These are phyloP conservation scores for Gracilaria vermiculophylla DNA, from an alignment of 23 red algal species.

Conservation along the genomic window DNA sequence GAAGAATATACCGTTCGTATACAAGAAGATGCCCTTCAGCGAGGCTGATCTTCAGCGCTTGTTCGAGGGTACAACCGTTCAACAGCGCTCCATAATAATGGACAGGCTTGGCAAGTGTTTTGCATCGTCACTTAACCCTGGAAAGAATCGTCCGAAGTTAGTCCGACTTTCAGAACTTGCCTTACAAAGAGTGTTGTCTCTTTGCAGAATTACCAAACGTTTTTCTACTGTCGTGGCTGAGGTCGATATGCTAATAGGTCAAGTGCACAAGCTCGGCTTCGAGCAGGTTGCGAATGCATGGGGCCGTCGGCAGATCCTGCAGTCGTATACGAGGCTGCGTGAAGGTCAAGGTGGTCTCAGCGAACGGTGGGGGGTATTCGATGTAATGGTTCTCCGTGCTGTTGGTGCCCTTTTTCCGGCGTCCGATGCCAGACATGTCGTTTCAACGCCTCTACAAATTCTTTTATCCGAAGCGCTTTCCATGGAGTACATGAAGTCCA, in stretches of 20 bases:
- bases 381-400: constrained; percentile 26
- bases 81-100: constrained; percentile 39
- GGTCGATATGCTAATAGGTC: constrained; percentile 57
- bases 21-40: constrained; percentile 13
- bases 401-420: constrained; percentile 58
- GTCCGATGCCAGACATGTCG: constrained; percentile 67
- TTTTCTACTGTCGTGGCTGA: constrained; percentile 18
- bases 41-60: constrained; percentile 18
- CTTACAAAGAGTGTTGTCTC: constrained; percentile 4
- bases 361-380: constrained; percentile 2
- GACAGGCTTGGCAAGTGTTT: constrained; percentile 62
- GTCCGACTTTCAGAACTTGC: constrained; percentile 15
- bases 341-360: constrained; percentile 1
- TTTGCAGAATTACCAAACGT: background rate
- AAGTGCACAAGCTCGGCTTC: constrained; percentile 43
- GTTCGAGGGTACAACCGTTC: constrained; percentile 15
- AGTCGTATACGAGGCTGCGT: background rate
- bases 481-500: background rate
- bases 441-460: constrained; percentile 35
- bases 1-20: constrained; percentile 56
- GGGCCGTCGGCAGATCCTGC: constrained; percentile 3
- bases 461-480: constrained; percentile 51
- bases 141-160: constrained; percentile 30
- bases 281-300: constrained; percentile 23
- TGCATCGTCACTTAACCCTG: constrained; percentile 44